Base-by-base conservation (phyloP, 148 eudicot genomes). In the Fagopyrum esculentum region DNA sequence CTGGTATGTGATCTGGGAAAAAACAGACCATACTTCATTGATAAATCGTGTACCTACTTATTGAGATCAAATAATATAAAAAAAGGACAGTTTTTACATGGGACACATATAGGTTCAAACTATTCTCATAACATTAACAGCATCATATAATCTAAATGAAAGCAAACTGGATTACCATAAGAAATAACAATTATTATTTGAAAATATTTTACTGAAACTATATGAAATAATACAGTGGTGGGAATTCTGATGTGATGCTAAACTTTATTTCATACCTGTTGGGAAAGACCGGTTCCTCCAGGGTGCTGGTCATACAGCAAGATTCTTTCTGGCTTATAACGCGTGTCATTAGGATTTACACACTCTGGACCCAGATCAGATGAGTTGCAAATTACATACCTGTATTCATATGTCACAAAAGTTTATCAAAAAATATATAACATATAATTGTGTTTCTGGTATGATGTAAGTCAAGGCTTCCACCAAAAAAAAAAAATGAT, bases 301-400 rank as follows among this genome's bases (percentile, higher is more conserved):
- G 96, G 96, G 80, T 81, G 94, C 73, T 83, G 89, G 83, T 95
- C 99, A 78, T 95, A 92, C 43, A 95, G 84, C 60, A 95, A 80
- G 80, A 95, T 84, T 81, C 97, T 90, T 82, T 89, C 97, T 45
- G 94, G 94, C 68, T 82, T 73, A 82, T 87, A 84, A 78, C 97
- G 99, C 17, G 79, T 79, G 59, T 95, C 99, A 81, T 90, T 83
- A 71, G 99, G 99, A 80, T 92, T 92, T 74, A 85, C 86, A 79
- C 99, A 95, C 83, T 95, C 97, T 66, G 99, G 81, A 79, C 91
- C 96, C 85, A 92, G 77, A 82, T 92, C 99, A 15, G 92, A 87
- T 52, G 89, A 86, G 86, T 92, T 88, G 82, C 97, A 92, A 69
- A 89, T 92, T 45, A 95, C 82, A 73, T 85, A 89, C 74, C 99